Evolutionary conservation across 495 filamentous ascomycete species (phyloP), one percentile per base, ranked within the genome.

Genomic region (Neurospora tetraspora): DNA sequence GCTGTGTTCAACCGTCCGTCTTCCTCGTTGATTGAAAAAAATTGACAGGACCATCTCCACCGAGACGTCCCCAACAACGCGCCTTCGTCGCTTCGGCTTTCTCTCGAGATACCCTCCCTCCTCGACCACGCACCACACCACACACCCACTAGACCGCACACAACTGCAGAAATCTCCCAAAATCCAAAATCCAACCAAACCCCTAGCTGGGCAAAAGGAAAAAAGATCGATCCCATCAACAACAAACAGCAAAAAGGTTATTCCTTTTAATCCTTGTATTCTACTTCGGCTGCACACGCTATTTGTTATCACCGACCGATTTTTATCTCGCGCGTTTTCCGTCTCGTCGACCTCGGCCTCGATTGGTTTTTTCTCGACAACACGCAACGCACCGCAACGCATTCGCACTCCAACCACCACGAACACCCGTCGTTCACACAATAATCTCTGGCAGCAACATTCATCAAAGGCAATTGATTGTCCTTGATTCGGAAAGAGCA

Each of bases 211-310:
- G 53, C 53, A 71, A 31, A 36, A 74, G n/a, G 68, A 61, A 76
- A 76, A 70, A 39, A 68, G 70, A 69, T 71, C 74, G 75, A 73
- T 78, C 75, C 31, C 70, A 40, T 27, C 75, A 77, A 59, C 39
- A 71, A 74, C 53, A 75, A 73, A 69, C 71, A 76, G 36, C 20
- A 53, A 61, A 61, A 61, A 61, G 53, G 14, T 34, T 59, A 61
- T 61, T 69, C 71, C 61, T 82, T 79, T 82, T 82, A 80, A 82
- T 81, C 77, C 71, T 80, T 81, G 79, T 82, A 82, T 78, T 82
- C 70, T 82, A 61, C 23, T 61, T 61, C 53, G 27, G 53, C 53
- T 34, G 6, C 53, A 39, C 47, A 71, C 70, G 38, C 61, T 73
- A 45, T 70, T 36, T 47, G 16, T 27, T 59, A 40, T 68, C 69